These are phyloP conservation scores for Castanea mollissima DNA, from an alignment of 306 rosid genomes.

Conservation along the genomic window DNA sequence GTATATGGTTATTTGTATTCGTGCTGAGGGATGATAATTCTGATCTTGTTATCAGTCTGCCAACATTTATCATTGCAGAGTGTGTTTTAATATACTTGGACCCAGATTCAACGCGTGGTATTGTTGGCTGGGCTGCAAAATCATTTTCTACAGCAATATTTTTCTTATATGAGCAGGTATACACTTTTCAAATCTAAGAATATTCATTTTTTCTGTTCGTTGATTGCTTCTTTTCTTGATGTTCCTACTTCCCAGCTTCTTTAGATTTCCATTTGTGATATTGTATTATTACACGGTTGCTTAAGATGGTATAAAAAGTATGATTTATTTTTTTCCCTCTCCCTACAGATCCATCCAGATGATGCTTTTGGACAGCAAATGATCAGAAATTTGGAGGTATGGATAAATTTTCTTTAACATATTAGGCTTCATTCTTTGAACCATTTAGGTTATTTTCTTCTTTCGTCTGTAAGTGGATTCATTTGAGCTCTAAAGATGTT, in stretches of 20 bases:
- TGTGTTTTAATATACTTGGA: constrained; percentile 96
- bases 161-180: constrained; percentile 96
- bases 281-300: not conserved
- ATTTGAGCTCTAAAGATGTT: constrained; percentile 5
- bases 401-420: not conserved
- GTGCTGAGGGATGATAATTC: constrained; percentile 36
- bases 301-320: not conserved
- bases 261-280: not conserved
- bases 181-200: constrained; percentile 16
- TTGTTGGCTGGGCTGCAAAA: constrained; percentile 87
- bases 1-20: constrained; percentile 13
- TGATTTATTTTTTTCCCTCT: not conserved
- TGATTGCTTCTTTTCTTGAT: not conserved
- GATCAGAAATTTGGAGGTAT: constrained; percentile 92
- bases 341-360: constrained; percentile 79
- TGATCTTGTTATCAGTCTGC: constrained; percentile 90
- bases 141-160: constrained; percentile 73
- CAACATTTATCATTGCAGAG: constrained; percentile 99
- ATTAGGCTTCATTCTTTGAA: not conserved
- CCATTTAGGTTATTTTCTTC: constrained; percentile 1
- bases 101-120: constrained; percentile 72
- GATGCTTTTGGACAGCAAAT: constrained; percentile 98
- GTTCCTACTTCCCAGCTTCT: constrained; percentile 1
- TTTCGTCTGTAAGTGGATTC: not conserved
- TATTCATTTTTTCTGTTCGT: not conserved